phyloP scores from a whole-genome alignment of 2,329 filamentous ascomycete genomes.

The Clonostachys rhizophaga region DNA sequence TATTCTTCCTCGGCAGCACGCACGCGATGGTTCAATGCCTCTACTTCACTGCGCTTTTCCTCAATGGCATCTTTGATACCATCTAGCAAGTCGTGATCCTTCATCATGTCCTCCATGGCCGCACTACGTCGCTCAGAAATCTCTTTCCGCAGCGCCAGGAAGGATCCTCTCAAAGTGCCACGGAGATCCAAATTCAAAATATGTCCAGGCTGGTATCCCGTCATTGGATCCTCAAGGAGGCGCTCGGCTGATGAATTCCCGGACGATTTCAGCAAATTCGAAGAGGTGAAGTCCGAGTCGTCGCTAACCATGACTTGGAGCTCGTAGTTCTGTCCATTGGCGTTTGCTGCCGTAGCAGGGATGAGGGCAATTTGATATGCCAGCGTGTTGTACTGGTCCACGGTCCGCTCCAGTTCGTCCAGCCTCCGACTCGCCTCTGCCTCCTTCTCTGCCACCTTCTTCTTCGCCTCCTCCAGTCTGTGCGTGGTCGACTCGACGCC shows the following conservation, averaged over 20 bases:
- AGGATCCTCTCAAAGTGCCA: conserved; percentile 73
- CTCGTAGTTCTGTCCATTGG: conserved; percentile 81
- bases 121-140: conserved; percentile 83
- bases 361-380: conserved; percentile 93
- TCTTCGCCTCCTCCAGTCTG: conserved; percentile 81
- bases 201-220: conserved; percentile 85
- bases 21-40: conserved; percentile 83
- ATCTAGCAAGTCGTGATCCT: conserved; percentile 88
- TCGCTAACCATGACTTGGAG: conserved; percentile 78
- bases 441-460: conserved; percentile 79
- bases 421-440: conserved; percentile 79
- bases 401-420: conserved; percentile 85
- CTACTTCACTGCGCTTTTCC: conserved; percentile 89
- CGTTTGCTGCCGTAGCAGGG: conserved; percentile 77
- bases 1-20: conserved; percentile 89
- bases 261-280: conserved; percentile 41
- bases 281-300: conserved; percentile 69
- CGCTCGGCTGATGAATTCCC: conserved; percentile 55
- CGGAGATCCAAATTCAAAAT: conserved; percentile 86
- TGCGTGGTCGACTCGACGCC: conserved; percentile 73
- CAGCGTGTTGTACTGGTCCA: conserved; percentile 89
- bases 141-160: conserved; percentile 77
- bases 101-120: conserved; percentile 86
- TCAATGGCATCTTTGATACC: conserved; percentile 96
- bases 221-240: conserved; percentile 74